Base-by-base conservation (phyloP, 768 basidiomycete species). In the Tylopilus intermedius region DNA sequence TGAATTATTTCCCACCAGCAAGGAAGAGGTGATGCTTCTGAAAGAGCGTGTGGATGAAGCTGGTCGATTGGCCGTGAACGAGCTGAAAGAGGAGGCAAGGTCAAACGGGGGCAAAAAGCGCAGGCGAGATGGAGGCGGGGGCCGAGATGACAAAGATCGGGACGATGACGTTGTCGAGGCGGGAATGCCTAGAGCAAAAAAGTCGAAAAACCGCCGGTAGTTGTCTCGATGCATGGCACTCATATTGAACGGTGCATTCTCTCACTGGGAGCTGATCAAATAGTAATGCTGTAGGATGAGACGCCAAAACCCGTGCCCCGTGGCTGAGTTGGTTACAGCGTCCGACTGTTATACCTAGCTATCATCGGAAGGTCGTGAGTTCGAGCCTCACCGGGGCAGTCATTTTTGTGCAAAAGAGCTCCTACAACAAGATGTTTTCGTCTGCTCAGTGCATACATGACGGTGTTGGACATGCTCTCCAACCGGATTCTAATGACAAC, bases 91-190 rank as follows among this genome's bases (percentile, higher is more conserved):
- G 50, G 79, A 85, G 49, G 81, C 75, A 14, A 69, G 69, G 43
- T 77, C 77, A 32, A 78, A 75, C 18, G 75, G 78, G 14, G 71
- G 74, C 10, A 77, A 74, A 55, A 82, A 77, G 65, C 69, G 80
- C 54, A 76, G 74, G 61, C 73, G 77, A 50, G 73, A 74, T 13
- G 69, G 68, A n/a, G 72, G 72, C 3, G 67, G 78, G 10, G 77
- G 76, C 18, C 76, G 74, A 53, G 94, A 93, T 63, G 87, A 91
- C 49, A 78, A 79, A 64, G 94, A 96, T 71, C 75, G 93, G 55
- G 95, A 97, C 59, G 95, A 99, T 64, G 95, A 97, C 72, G 76
- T 84, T 18, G 82, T 91, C 8, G 89, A 97, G 71, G 93, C 90
- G 42, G 94, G 93, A 2, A 84, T 95, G 80, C 90, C 91, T 14